phyloP scores from a whole-genome alignment of 2,329 filamentous ascomycete species.

The Nigrospora sphaerica region DNA sequence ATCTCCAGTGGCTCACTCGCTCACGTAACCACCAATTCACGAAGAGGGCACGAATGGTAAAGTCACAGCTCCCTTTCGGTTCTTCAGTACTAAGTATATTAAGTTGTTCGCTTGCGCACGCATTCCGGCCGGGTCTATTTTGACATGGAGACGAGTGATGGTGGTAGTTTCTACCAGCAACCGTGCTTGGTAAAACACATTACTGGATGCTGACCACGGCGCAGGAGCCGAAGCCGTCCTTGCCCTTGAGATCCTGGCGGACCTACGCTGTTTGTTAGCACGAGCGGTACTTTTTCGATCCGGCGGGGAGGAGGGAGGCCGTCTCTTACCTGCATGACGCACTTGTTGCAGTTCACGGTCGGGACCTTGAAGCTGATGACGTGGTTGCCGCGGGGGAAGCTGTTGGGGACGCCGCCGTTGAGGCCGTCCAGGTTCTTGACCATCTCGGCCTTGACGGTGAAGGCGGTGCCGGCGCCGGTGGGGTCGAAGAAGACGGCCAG shows the following conservation, averaged over 20 bases:
- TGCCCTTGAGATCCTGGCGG: slow-evolving; percentile 2
- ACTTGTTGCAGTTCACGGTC: slow-evolving; percentile 4
- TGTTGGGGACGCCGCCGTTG: slow-evolving; percentile 5
- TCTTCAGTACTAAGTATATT: no score
- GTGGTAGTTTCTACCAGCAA: no score
- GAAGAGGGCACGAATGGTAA: no score
- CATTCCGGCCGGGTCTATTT: no score
- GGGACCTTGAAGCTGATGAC: slow-evolving; percentile 5
- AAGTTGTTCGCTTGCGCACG: no score
- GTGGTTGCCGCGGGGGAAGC: slow-evolving; percentile 4
- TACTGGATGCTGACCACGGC: slow-evolving; percentile 4
- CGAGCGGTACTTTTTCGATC: no score
- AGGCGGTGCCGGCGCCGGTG: slow-evolving; percentile 4
- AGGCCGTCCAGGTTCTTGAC: slow-evolving; percentile 3
- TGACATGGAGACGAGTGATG: no score
- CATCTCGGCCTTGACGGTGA: slow-evolving; percentile 2
- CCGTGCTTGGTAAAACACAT: background rate
- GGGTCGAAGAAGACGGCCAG: slow-evolving; percentile 5
- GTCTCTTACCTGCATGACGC: background rate
- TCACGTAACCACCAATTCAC: no score
- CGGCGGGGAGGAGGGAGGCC: no score
- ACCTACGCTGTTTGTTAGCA: background rate
- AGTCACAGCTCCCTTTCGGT: no score
- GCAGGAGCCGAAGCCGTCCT: slow-evolving; percentile 4
- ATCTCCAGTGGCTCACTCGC: no score